Base-by-base conservation (phyloP, 2,329 filamentous ascomycete genomes). In the Monosporascus sp. region DNA sequence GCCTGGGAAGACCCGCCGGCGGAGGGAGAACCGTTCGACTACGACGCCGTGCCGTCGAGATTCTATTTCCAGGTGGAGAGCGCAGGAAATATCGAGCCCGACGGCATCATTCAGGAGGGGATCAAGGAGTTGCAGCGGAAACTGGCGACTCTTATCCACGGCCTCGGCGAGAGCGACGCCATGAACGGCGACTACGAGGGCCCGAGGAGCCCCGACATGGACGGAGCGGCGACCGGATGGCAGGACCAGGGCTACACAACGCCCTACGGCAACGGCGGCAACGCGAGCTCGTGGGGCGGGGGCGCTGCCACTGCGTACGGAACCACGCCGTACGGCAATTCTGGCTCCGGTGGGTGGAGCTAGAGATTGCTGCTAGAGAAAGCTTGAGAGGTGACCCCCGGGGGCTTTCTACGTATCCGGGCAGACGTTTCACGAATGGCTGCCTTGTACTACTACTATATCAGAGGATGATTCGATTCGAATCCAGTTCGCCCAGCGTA, bases 41-140 rank as follows among this genome's bases (percentile, higher is more conserved):
- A 90, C 72, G 87, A 96, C 64, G 93, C 91, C 9, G 82, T 87
- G 22, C 93, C 94, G 5, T 80, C 79, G 56, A 84, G 83, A 60
- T 99, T 97, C 78, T 99, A 97, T 77, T 88, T 93, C 66, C 91
- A 97, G 66, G 87, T 99, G 47, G 94, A 99, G 72, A 87, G 88
- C 47, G 86, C 89, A 38, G 94, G 94, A 37, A 90, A 86, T 63
- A 83, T 97, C 56, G 90, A 94, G 31, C 93, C 94, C 0, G 93
- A 99, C 66, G 82, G 85, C 57, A 94, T 97, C 62, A 85, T 99
- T 50, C 86, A 92, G 64, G 85, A 91, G 64, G 92, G 91, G 36
- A 96, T 99, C 70, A 85, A 88, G 59, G 87, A 91, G 27, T 77
- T 99, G 52, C 94, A 97, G 70, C 83, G 88, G 61, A 99, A 99